phyloP scores from a whole-genome alignment of 2,329 filamentous ascomycete species.

The Pseudocercospora macadamiae region DNA sequence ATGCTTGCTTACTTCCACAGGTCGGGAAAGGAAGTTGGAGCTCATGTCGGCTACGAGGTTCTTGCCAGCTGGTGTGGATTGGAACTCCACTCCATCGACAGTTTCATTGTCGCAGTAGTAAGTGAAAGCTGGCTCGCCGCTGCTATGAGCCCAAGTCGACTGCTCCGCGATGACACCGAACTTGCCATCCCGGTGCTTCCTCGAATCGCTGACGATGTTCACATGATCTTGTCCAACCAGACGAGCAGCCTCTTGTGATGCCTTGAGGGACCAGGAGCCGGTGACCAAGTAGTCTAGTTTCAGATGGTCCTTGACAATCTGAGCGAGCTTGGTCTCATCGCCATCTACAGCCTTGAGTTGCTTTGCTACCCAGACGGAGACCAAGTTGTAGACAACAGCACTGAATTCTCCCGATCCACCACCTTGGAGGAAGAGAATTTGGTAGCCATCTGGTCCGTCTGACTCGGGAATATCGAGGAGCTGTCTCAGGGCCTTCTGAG shows the following conservation, averaged over 20 bases:
- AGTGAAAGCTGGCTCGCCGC: conserved; percentile 69
- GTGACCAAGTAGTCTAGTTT: conserved; percentile 90
- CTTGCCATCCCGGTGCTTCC: conserved; percentile 66
- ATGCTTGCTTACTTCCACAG: conserved; percentile 77
- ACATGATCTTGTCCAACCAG: conserved; percentile 77
- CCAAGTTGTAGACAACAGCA: conserved; percentile 80
- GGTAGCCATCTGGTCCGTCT: conserved; percentile 80
- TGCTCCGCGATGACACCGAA: conserved; percentile 83
- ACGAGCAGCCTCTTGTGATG: conserved; percentile 77
- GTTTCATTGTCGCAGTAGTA: conserved; percentile 97
- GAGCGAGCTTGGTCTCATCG: conserved; percentile 62
- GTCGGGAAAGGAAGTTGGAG: conserved; percentile 86
- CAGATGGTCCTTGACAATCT: conserved; percentile 68
- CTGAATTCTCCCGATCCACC: conserved; percentile 87
- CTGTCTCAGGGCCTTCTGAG: conserved; percentile 71
- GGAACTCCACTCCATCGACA: conserved; percentile 91
- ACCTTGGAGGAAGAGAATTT: conserved; percentile 84
- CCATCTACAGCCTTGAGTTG: conserved; percentile 48
- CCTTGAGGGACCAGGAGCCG: conserved; percentile 88
- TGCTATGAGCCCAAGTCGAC: conserved; percentile 68
- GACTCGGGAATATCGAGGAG: conserved; percentile 81
- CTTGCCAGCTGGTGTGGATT: conserved; percentile 66
- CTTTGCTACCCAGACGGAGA: conserved; percentile 77
- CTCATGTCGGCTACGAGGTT: conserved; percentile 91
- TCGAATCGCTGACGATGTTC: conserved; percentile 74